Evolutionary conservation across 257 asterid genomes (phyloP), one percentile per base, ranked within the genome.

Genomic region (Nicotiana undulata): DNA sequence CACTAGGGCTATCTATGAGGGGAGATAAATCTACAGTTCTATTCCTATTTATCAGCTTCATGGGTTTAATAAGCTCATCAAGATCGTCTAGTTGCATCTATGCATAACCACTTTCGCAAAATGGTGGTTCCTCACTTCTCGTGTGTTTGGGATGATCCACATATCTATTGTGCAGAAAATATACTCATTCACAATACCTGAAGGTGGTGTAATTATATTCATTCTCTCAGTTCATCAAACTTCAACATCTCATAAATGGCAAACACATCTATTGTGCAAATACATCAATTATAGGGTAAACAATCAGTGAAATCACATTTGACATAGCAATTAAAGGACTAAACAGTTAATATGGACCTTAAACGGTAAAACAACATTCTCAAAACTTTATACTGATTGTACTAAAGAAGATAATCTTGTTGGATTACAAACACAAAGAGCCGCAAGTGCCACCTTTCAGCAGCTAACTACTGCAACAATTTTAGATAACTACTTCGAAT

Each of bases 31-130:
- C 82, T 64, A 79, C 55, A 24, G 52, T 55, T 32, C 79, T 37
- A 34, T 53, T 81, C 40, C 77, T 83, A 64, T 87, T 83, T 89
- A 86, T 63, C 31, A 88, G 63, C 0, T 85, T 80, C 77, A 84
- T 44, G 63, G 88, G 84, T 77, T 81, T 82, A 40, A 77, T 85
- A 75, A 83, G 84, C 79, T 87, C 89, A 44, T 83, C 88, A 51
- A 46, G 66, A 74, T 86, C 86, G 17, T 49, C 81, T 49, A 79
- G 75, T 34, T 82, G 83, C 52, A 81, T 77, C 60, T 85, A 87
- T 8, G 74, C 31, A 37, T 77, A 51, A 53, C 31, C 81, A 16
- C 82, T 87, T 4, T 80, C 65, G 51, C 79, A 34, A 65, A 79
- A 74, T 24, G 60, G 78, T 46, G 60, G 80, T 51, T 81, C 81